Conservation (phyloP, 73 alveolate genomes). For the Tetrahymena malaccensis region DNA sequence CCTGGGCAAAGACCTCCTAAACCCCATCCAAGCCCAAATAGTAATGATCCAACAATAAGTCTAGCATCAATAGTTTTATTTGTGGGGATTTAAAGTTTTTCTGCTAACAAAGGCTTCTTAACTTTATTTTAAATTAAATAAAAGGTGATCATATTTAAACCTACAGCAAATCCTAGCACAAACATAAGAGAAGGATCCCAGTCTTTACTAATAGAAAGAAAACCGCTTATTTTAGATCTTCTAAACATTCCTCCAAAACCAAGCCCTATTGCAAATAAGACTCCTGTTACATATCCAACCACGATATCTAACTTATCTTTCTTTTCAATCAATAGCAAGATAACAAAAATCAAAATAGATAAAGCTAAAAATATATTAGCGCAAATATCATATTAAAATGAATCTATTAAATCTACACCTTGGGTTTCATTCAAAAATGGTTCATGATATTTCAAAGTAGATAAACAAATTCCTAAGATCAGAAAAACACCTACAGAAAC, state of each 20-base stretch:
- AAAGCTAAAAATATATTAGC: background rate
- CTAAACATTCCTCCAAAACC: slow-evolving; percentile 79
- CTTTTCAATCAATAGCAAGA: background rate
- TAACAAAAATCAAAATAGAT: background rate
- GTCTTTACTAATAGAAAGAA: slow-evolving; percentile 55
- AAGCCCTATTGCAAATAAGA: slow-evolving; percentile 62
- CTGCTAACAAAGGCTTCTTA: slow-evolving; percentile 53
- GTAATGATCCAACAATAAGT: slow-evolving; percentile 79
- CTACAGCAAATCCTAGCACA: slow-evolving; percentile 87
- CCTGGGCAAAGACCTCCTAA: slow-evolving; percentile 97
- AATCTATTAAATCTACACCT: background rate
- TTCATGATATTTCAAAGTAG: slow-evolving; percentile 58
- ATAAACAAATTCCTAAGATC: slow-evolving; percentile 72
- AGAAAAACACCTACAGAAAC: slow-evolving; percentile 86
- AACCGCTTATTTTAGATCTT: slow-evolving; percentile 63
- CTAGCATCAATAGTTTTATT: slow-evolving; percentile 61
- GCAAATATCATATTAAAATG: background rate
- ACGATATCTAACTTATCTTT: background rate
- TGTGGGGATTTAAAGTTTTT: slow-evolving; percentile 53
- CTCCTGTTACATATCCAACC: background rate
- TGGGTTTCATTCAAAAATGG: slow-evolving; percentile 18
- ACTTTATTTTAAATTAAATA: slow-evolving; percentile 38
- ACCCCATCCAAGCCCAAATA: slow-evolving; percentile 99
- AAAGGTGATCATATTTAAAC: slow-evolving; percentile 83
- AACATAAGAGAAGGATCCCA: slow-evolving; percentile 89